Evolutionary conservation across 768 basidiomycete genomes (phyloP), one percentile per base, ranked within the genome.

Genomic region (Hirschioporus abietinus): DNA sequence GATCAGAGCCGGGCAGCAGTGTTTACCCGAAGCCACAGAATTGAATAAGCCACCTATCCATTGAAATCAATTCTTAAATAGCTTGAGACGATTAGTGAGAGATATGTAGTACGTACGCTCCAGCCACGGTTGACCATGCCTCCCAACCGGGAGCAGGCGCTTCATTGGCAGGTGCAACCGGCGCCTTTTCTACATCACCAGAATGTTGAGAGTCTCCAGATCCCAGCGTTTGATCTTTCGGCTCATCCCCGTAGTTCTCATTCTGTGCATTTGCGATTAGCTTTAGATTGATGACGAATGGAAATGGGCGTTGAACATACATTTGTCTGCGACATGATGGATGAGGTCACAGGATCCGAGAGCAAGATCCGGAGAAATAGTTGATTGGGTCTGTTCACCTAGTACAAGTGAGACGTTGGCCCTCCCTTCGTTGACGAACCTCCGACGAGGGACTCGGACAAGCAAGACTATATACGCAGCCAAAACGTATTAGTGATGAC

Each of bases 31-130:
- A 75, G 0, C 74, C 74, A 24, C 62, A 27, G 35, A 70, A 65
- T 64, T 64, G 63, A 15, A 68, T 10, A 2, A 63, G 8, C 64
- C 59, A 59, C 36, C 30, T 58, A 65, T 52, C 42, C 18, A 57
- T 64, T 61, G 60, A 34, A 58, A 17, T 36, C 12, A 52, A 5
- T 20, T 20, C 15, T 12, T 52, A 12, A 52, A 15, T 12, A 5
- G 15, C 12, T 5, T 52, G 15, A 52, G 42, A 52, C 7, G 35
- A 52, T 12, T 15, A 20, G 42, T 12, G 12, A 52, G 42, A 20
- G 42, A 15, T 7, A 15, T 15, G 12, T 25, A 63, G n/a, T 24
- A 72, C 78, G 70, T 69, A 82, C 80, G 79, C 80, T 65, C 83
- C 83, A 23, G 75, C 24, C 26, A 83, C 76, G 15, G 79, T 78